Evolutionary conservation across 2,329 filamentous ascomycete species (phyloP).

Genomic region (Ceratocystis cubensis): DNA sequence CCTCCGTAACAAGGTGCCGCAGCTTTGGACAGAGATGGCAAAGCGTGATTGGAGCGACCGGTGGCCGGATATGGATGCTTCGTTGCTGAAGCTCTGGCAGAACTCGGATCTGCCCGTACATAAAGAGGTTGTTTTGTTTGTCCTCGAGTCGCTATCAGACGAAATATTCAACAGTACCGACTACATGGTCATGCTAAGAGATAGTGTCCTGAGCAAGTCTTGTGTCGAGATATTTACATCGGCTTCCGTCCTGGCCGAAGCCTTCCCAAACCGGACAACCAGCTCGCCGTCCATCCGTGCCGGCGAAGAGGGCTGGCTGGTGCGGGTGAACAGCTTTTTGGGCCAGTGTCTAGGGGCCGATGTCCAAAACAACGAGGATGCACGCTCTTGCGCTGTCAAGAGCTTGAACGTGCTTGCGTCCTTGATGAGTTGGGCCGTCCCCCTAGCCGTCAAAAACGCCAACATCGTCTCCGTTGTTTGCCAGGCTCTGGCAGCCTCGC

Average conservation of each 20-base stretch:
- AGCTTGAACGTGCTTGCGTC: slow-evolving; percentile 66
- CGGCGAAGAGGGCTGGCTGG: slow-evolving; percentile 78
- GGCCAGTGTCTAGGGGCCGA: slow-evolving; percentile 57
- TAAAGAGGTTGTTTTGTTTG: slow-evolving; percentile 76
- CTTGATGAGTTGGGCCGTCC: slow-evolving; percentile 75
- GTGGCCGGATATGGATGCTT: slow-evolving; percentile 88
- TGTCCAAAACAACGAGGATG: slow-evolving; percentile 50
- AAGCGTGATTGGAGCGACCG: slow-evolving; percentile 87
- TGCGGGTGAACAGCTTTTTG: slow-evolving; percentile 62
- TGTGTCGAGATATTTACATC: slow-evolving; percentile 93
- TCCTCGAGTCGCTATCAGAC: slow-evolving; percentile 85
- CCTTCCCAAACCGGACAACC: slow-evolving; percentile 60
- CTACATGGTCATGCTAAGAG: slow-evolving; percentile 67
- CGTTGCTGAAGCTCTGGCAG: slow-evolving; percentile 75
- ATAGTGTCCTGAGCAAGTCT: slow-evolving; percentile 72
- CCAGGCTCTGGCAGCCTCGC: slow-evolving; percentile 54
- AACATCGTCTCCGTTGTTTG: slow-evolving; percentile 59
- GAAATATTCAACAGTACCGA: slow-evolving; percentile 91
- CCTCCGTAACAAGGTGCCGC: slow-evolving; percentile 82
- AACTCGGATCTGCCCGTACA: slow-evolving; percentile 46
- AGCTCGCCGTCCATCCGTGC: slow-evolving; percentile 53
- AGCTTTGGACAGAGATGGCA: slow-evolving; percentile 88
- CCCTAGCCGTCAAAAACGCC: slow-evolving; percentile 62
- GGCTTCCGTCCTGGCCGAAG: slow-evolving; percentile 56
- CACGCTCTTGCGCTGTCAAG: slow-evolving; percentile 60